Evolutionary conservation across 768 basidiomycete genomes (phyloP), one percentile per base, ranked within the genome.

Genomic region (Amanita molliuscula): DNA sequence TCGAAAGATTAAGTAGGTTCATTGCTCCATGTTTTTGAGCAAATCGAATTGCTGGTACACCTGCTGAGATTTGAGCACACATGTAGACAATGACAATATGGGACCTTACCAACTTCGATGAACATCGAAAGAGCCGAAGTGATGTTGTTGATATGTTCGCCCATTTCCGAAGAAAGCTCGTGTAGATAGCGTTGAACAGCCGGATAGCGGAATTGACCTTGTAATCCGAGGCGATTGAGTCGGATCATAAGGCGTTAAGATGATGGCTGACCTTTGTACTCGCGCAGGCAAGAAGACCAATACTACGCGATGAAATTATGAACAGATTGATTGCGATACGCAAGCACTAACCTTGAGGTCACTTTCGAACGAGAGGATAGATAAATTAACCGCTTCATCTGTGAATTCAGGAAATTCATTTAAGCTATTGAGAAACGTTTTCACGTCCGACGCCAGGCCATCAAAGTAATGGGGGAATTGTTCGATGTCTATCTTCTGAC

Each of bases 371-470:
- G 78, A 75, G 48, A 74, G 56, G 49, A 87, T 81, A 3, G 82
- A 82, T 1, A 77, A 68, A 58, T 86, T 85, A 50, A 77, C 78
- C 4, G 77, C 78, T 55, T 88, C 84, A 46, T 87, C 82, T 23
- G 75, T 79, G 56, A 85, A 84, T 59, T 87, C 86, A 0, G 84
- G 85, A 55, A 88, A 87, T 58, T 88, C 84, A 50, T 87, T 85
- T 54, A 88, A 62, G 55, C 81, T 81, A 42, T 79, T 71, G 51
- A 84, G 62, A 57, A 88, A 88, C 0, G 78, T 81, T 18, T 70
- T 77, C 11, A 88, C 76, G 48, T 82, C 83, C n/a, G 67, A 68
- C 3, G 84, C 82, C 33, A 88, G 67, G 26, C 65, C 63, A 53
- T 79, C 75, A 45, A 88, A 63, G 58, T 87, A 79, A 25, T 73